Evolutionary conservation across 2,329 filamentous ascomycete species (phyloP).

Genomic region (Rhynchosporium secalis): DNA sequence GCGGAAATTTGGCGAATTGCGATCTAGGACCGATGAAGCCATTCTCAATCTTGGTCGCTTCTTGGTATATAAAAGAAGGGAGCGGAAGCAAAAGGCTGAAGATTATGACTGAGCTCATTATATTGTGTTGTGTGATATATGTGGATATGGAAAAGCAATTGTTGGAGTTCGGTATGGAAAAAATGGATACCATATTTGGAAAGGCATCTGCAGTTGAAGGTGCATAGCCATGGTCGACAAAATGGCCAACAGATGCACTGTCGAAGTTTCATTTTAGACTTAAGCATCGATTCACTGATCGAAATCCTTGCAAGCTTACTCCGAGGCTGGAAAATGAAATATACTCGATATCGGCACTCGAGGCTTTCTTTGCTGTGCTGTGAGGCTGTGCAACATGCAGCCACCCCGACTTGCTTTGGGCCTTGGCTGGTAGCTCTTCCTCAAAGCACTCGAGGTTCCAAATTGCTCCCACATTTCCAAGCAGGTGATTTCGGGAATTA

Average conservation of each 20-base stretch:
- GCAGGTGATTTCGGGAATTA: neutral
- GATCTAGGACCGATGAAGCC: constrained; percentile 60
- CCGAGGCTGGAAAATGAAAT: constrained; percentile 5
- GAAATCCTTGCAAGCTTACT: neutral
- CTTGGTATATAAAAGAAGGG: constrained; percentile 58
- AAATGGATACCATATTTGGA: constrained; percentile 16
- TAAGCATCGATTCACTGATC: constrained; percentile 7
- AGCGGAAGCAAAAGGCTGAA: constrained; percentile 26
- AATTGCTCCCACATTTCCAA: too few relatives aligned
- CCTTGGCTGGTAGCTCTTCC: neutral
- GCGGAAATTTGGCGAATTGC: constrained; percentile 55
- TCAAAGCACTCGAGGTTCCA: neutral
- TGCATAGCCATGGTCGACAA: constrained; percentile 9
- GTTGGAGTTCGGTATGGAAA: constrained; percentile 19
- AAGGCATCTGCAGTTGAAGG: constrained; percentile 2
- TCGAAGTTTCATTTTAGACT: neutral
- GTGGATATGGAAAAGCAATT: constrained; percentile 18
- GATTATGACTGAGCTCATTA: constrained; percentile 7
- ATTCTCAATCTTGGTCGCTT: constrained; percentile 62
- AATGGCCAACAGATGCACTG: constrained; percentile 2
- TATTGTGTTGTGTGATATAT: neutral
- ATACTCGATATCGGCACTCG: neutral
- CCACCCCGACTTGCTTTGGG: neutral
- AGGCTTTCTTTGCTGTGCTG: neutral
- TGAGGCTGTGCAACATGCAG: constrained; percentile 14